A percentile compares a stretch with the other conserved stretches of the same genome.
These are phyloP conservation scores for Lactarius sanguifluus DNA, from an alignment of 768 basidiomycete species.

Conservation along the genomic window DNA sequence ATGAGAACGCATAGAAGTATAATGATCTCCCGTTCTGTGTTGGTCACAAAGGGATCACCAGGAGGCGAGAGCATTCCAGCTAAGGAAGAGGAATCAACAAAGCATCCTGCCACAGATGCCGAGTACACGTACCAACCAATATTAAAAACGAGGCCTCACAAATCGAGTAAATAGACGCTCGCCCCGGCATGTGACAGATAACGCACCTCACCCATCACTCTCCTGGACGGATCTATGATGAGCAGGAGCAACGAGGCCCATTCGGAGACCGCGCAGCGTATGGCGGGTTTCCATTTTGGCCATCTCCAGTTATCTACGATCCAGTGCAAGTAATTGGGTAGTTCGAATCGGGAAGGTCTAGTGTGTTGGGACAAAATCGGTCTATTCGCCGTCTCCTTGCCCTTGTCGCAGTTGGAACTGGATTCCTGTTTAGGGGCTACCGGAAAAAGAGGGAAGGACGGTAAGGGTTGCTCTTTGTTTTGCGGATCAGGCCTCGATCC, in stretches of 20 bases:
- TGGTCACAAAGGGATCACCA: conserved; percentile 62
- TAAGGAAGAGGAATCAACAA: conserved; percentile 30
- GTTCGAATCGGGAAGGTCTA: background rate
- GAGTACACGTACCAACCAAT: conserved; percentile 49
- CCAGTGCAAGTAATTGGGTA: conserved; percentile 49
- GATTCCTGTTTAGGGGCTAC: conserved; percentile 3
- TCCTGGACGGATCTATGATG: conserved; percentile 50
- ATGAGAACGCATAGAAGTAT: conserved; percentile 49
- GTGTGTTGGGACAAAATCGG: background rate
- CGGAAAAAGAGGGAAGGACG: conserved; percentile 7
- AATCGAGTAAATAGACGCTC: conserved; percentile 3
- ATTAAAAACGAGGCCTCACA: conserved; percentile 62
- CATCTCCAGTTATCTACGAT: conserved; percentile 56
- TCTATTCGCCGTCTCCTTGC: conserved; percentile 10
- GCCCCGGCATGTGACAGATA: conserved; percentile 9
- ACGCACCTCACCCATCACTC: conserved; percentile 57
- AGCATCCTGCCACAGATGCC: background rate
- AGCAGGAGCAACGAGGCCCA: conserved; percentile 64
- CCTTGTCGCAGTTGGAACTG: background rate
- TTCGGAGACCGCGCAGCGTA: conserved; percentile 60
- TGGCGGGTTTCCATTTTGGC: conserved; percentile 59
- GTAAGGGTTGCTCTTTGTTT: conserved; percentile 21
- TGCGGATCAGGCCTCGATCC: background rate
- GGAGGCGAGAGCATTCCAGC: conserved; percentile 69
- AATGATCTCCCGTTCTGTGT: conserved; percentile 62